Evolutionary conservation across 2,329 filamentous ascomycete genomes (phyloP).

Genomic region (Pseudogymnoascus destructans): DNA sequence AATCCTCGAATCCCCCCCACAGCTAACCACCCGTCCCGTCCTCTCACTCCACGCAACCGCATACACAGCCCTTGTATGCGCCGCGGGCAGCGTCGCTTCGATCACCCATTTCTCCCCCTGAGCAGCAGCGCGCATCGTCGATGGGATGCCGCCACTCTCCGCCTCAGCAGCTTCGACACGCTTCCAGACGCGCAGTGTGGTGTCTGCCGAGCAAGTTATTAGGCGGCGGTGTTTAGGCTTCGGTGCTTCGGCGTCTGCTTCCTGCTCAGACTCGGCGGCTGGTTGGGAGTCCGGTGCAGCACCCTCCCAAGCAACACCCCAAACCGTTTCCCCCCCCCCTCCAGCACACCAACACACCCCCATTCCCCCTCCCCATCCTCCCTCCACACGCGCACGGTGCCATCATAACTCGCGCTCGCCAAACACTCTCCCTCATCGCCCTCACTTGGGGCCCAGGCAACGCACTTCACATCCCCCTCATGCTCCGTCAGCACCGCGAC

Average conservation of each 20-base stretch:
- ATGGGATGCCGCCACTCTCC: conserved; percentile 53
- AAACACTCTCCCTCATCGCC: conserved; percentile 50
- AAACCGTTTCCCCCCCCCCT: conserved; percentile 80
- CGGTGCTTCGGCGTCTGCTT: conserved; percentile 29
- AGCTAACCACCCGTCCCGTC: conserved; percentile 70
- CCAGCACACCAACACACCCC: conserved; percentile 73
- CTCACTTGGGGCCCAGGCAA: conserved; percentile 75
- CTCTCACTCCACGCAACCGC: conserved; percentile 69
- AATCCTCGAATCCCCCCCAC: conserved; percentile 74
- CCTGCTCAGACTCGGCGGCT: conserved; percentile 16
- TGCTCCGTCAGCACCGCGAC: conserved; percentile 91
- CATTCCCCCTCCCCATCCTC: conserved; percentile 85
- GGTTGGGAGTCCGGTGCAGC: conserved; percentile 16
- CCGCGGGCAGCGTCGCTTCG: conserved; percentile 58
- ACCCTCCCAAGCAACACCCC: conserved; percentile 66
- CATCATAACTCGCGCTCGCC: conserved; percentile 76
- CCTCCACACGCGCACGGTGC: conserved; percentile 50
- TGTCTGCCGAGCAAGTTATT: conserved; percentile 75
- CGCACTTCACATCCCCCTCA: conserved; percentile 86
- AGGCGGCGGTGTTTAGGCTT: conserved; percentile 43
- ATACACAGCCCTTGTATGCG: conserved; percentile 73
- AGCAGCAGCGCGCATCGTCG: conserved; percentile 63
- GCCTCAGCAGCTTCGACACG: conserved; percentile 28
- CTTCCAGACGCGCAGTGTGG: conserved; percentile 67
- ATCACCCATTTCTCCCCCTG: conserved; percentile 76